Evolutionary conservation across 1,284 basidiomycete genomes (phyloP), one percentile per base, ranked within the genome.

Genomic region (Pseudomicrostroma phylloplanum): DNA sequence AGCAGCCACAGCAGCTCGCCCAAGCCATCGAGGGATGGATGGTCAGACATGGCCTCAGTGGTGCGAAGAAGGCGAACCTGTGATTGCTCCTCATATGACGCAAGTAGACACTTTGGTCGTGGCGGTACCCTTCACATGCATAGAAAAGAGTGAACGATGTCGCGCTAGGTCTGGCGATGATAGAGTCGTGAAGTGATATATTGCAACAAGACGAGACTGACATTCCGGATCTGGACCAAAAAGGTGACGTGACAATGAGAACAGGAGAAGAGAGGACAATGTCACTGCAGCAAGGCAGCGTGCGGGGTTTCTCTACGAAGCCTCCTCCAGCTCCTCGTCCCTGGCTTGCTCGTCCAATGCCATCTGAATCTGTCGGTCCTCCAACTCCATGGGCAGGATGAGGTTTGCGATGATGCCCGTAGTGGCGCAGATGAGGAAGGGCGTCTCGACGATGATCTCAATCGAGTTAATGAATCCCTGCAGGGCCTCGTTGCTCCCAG

Each of bases 401-500:
- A 59, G 59, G 48, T 76, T 76, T 0, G 67, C 67, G 4, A 76
- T 59, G 57, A 72, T 67, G 8, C 72, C 72, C 2, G 63, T 83
- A 60, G 90, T 76, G 25, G 88, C 89, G 0, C 86, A 81, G 43
- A 85, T 81, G 58, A 91, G 79, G 80, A 89, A 88, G 84, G 69
- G 23, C 30, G 68, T 71, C 19, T 57, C 46, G 11, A 91, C 79
- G 15, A 91, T 80, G 69, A 91, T 91, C 26, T 86, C 86, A 67
- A 92, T 89, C 4, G 87, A 87, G 74, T 87, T 83, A 63, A 92
- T 85, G 60, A 91, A 82, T 0, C 90, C 89, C 63, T 83, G 78
- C 8, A 91, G 80, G 0, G 86, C 88, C 53, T 81, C 82, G 71
- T 81, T 86, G 17, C 46, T 25, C 1, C 67, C 69, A 7, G 46